Evolutionary conservation across 1,139 yeast species (phyloP), one percentile per base, ranked within the genome.

Genomic region (Diutina pseudorugosa): DNA sequence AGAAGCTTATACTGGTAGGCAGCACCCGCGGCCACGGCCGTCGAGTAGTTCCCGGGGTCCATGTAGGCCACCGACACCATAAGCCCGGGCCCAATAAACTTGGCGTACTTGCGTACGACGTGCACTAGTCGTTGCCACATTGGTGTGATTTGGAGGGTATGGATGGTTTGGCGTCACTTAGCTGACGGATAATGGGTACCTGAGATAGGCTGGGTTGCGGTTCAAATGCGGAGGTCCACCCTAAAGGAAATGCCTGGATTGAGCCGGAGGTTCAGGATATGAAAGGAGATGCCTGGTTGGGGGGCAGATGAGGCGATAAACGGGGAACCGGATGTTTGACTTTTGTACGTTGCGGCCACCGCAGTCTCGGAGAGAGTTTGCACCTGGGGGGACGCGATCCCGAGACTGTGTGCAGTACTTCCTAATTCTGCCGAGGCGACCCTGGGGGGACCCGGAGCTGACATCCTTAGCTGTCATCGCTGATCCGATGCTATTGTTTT

Each of bases 41-140:
- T 85, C 36, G 94, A 80, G 65, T 86, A 86, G 67, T 86, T 86
- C 64, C 95, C 95, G 0, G 95, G 94, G 64, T 85, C 94, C 80
- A 85, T 82, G 61, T 85, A 85, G 0, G 93, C 90, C 41, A 85
- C 91, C 43, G 85, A 72, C 19, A 86, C 82, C 80, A 85, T 77
- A 51, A 85, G 66, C 0, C 93, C 93, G 0, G 93, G 93, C 0
- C 93, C 93, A n/a, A 85, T 67, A 58, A 45, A 45, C 40, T 18
- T n/a, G 49, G 49, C 49, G 40, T 45, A 45, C 19, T 45, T 45
- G 40, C 49, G 49, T 19, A 16, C 30, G 23, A 45, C 40, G 18
- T 16, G 18, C 18, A 23, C 47, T 43, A 43, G 47, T 43, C 47
- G 47, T 43, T 43, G 30, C 23, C 23, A 43, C 18, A 43, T 43